A percentile compares a stretch with the other conserved stretches of the same genome.
phyloP scores from a whole-genome alignment of 2,329 filamentous ascomycete species.

The Phialophora expanda region DNA sequence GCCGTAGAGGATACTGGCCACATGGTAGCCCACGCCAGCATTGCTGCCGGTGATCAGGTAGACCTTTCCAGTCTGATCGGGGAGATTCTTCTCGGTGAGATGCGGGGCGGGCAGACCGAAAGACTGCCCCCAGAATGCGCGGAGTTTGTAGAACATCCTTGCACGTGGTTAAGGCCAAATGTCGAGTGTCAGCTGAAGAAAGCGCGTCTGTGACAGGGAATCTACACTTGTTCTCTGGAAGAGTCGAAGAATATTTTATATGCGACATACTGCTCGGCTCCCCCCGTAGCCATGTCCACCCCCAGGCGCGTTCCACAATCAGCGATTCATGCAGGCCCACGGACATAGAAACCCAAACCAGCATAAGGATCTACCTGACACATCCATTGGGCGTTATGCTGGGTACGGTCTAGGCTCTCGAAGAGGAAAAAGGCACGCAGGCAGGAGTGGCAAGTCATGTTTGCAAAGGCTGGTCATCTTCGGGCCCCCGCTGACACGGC shows the following conservation, averaged over 20 bases:
- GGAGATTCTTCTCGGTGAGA: slow-evolving; percentile 36
- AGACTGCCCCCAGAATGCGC: slow-evolving; percentile 27
- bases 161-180: neutral
- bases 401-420: neutral
- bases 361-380: neutral
- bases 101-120: slow-evolving; percentile 23
- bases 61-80: slow-evolving; percentile 36
- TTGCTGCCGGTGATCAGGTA: slow-evolving; percentile 49
- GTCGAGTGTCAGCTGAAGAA: neutral
- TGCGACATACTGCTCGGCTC: neutral
- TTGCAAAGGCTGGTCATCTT: neutral
- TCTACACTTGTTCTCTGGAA: neutral
- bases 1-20: slow-evolving; percentile 49
- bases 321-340: neutral
- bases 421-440: neutral
- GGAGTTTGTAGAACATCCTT: slow-evolving; percentile 23
- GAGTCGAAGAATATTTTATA: neutral
- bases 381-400: neutral
- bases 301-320: neutral
- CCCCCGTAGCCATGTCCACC: neutral
- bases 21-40: slow-evolving; percentile 50
- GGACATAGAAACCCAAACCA: too few species aligned
- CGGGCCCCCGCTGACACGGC: neutral
- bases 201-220: neutral
- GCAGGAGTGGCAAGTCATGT: too few species aligned